These are phyloP conservation scores for Cryptococcus hybrid DNA, from an alignment of 1,284 basidiomycete species.

Conservation along the genomic window DNA sequence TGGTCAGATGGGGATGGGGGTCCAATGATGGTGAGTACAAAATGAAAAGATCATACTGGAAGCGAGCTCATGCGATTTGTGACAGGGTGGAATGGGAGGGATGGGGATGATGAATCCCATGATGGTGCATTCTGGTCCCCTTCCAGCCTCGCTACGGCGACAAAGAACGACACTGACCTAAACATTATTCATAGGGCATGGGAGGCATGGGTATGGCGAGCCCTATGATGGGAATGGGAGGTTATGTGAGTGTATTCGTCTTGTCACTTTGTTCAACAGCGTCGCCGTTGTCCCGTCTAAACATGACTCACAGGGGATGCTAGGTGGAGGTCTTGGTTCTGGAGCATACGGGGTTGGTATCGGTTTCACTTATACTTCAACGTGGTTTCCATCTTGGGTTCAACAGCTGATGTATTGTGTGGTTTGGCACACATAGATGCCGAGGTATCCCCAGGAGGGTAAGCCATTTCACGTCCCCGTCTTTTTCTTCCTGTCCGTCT, in stretches of 20 bases:
- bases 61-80: no score
- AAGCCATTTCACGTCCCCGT: slow-evolving; percentile 9
- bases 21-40: slow-evolving; percentile 11
- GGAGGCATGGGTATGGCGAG: slow-evolving; percentile 19
- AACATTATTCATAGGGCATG: slow-evolving; percentile 5
- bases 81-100: not conserved
- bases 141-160: no score
- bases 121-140: slow-evolving; percentile 5
- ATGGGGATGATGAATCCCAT: slow-evolving; percentile 16
- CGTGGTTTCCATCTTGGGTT: slow-evolving; percentile 22
- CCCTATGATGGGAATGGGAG: slow-evolving; percentile 9
- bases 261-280: not conserved
- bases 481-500: not conserved
- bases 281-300: not conserved
- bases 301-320: slow-evolving; percentile 25
- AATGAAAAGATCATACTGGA: no score
- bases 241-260: slow-evolving; percentile 10
- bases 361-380: not conserved
- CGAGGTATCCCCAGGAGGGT: slow-evolving; percentile 45
- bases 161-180: no score
- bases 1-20: slow-evolving; percentile 4
- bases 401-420: slow-evolving; percentile 33
- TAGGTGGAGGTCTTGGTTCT: slow-evolving; percentile 36
- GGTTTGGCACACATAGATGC: slow-evolving; percentile 43
- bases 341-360: slow-evolving; percentile 41